phyloP scores from a whole-genome alignment of 2,329 filamentous ascomycete genomes.

The Ophiosphaerella narmari region DNA sequence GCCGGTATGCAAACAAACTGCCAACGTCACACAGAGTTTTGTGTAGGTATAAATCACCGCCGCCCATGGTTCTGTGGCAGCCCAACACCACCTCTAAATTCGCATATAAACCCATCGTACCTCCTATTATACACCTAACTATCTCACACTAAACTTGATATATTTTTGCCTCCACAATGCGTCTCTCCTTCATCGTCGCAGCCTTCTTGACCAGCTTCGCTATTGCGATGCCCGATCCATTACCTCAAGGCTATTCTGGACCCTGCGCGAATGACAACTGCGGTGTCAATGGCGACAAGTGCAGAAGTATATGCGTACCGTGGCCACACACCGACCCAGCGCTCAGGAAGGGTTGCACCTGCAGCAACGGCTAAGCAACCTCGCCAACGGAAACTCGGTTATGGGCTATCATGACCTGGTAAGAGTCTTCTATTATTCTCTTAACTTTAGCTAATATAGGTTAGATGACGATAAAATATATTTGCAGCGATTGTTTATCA shows the following conservation, averaged over 20 bases:
- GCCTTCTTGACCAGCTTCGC: constrained; percentile 19
- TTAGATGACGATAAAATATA: too few species aligned
- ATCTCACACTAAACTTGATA: not conserved
- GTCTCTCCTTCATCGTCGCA: constrained; percentile 16
- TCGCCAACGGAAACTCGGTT: not conserved
- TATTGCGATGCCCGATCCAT: constrained; percentile 26
- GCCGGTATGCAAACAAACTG: not conserved
- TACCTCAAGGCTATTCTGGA: constrained; percentile 24
- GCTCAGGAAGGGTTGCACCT: constrained; percentile 20
- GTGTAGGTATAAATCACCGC: constrained; percentile 4
- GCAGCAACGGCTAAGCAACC: constrained; percentile 11
- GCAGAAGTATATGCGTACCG: constrained; percentile 13
- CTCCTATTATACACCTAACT: not conserved
- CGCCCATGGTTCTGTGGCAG: not conserved
- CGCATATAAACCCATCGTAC: not conserved
- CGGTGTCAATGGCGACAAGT: constrained; percentile 11
- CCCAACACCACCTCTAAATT: not conserved
- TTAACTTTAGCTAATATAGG: too few species aligned
- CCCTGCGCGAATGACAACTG: constrained; percentile 19
- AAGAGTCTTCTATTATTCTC: too few species aligned
- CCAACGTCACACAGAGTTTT: constrained; percentile 7
- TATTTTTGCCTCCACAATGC: constrained; percentile 10
- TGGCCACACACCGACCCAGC: constrained; percentile 15
- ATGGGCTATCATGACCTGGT: too few species aligned
- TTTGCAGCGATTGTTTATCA: too few species aligned